Percentiles rank a stretch among this genome's conserved stretches.
These are phyloP conservation scores for Anisodus tanguticus DNA, from an alignment of 257 asterid genomes.

Conservation along the genomic window DNA sequence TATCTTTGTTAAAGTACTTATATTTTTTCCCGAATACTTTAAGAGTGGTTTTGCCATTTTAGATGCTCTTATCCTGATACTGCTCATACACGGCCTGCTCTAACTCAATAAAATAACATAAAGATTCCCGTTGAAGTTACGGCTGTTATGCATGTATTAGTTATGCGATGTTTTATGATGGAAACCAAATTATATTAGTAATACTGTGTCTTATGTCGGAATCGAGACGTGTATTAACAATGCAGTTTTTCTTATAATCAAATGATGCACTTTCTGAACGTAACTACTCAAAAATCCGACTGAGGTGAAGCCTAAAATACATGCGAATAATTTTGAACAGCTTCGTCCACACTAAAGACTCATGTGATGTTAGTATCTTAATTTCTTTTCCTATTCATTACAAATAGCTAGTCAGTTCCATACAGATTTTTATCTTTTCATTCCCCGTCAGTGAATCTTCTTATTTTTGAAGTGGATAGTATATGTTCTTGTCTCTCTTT, in stretches of 20 bases:
- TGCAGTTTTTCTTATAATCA: background rate
- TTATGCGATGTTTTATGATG: background rate
- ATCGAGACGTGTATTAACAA: background rate
- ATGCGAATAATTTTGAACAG: background rate
- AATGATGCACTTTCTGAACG: background rate
- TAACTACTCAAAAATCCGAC: background rate
- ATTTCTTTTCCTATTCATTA: background rate
- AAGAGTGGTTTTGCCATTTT: no score
- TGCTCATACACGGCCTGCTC: no score
- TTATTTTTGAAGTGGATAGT: background rate
- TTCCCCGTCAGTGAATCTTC: background rate
- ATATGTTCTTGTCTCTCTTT: background rate
- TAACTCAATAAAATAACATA: no score
- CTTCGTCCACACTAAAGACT: background rate
- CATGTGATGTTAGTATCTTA: slow-evolving; percentile 5
- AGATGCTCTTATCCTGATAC: no score
- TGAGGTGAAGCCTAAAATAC: background rate
- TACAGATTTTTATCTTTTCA: background rate
- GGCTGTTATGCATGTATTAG: no score
- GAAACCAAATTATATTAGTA: background rate
- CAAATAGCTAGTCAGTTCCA: background rate
- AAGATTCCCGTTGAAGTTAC: no score
- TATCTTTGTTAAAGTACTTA: no score
- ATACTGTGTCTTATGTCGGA: background rate
- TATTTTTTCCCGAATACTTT: no score